Conservation (phyloP, 2,329 filamentous ascomycete genomes). For the Sphaerulina musiva region DNA sequence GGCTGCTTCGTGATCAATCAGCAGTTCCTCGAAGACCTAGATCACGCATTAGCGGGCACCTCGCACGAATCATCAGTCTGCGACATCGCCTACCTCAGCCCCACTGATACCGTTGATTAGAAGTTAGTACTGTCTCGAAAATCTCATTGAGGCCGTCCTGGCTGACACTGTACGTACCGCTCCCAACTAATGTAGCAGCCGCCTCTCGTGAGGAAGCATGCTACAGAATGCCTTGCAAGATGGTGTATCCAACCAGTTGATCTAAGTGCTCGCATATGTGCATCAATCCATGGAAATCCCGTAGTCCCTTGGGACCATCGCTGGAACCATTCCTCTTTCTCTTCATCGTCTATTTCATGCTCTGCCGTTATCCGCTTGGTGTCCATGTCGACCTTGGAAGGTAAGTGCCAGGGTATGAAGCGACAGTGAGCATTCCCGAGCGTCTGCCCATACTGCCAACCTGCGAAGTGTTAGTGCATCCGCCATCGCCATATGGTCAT, state of each 20-base stretch:
- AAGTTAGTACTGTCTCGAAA: too few species aligned
- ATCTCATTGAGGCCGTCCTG: too few species aligned
- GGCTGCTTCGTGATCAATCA: conserved; percentile 68
- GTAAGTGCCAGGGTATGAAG: conserved; percentile 76
- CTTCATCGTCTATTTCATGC: conserved; percentile 57
- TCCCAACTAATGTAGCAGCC: conserved; percentile 77
- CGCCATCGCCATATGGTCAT: too few species aligned
- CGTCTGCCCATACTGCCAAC: conserved; percentile 58
- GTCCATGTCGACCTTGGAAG: conserved; percentile 51
- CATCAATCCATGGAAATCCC: conserved; percentile 75
- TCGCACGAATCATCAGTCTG: neutral
- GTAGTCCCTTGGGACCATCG: conserved; percentile 64
- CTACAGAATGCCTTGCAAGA: conserved; percentile 68
- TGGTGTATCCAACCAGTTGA: conserved; percentile 75
- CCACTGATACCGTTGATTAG: neutral
- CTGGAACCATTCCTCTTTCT: conserved; percentile 60
- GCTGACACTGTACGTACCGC: conserved; percentile 34
- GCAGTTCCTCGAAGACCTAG: conserved; percentile 69
- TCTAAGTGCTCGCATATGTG: conserved; percentile 67
- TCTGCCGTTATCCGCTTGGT: conserved; percentile 49
- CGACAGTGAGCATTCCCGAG: conserved; percentile 59
- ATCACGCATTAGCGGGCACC: conserved; percentile 43
- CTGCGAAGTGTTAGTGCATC: conserved; percentile 27
- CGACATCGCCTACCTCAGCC: neutral
- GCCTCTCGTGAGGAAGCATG: conserved; percentile 72